phyloP scores from a whole-genome alignment of 805 yeast genomes.

The Suhomyces faveliae region DNA sequence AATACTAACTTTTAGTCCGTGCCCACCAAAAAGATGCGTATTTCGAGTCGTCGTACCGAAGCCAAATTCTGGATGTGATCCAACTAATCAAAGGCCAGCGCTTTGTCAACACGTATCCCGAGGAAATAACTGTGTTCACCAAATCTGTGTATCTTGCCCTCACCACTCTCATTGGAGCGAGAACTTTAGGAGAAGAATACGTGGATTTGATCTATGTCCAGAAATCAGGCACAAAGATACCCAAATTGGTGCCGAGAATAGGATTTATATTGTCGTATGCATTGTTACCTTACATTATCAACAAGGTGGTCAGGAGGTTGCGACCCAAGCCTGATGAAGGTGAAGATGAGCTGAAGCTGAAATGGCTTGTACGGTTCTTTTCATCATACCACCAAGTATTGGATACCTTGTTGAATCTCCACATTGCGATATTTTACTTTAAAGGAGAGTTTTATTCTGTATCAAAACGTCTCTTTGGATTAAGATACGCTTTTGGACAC shows the following conservation, averaged over 20 bases:
- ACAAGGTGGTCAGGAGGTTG: constrained; percentile 26
- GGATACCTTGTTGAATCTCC: constrained; percentile 61
- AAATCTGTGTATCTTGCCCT: constrained; percentile 64
- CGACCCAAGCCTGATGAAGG: constrained; percentile 19
- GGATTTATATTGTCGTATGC: constrained; percentile 63
- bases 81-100: constrained; percentile 60
- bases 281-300: constrained; percentile 56
- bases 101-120: constrained; percentile 60
- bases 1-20: constrained; percentile 52
- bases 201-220: constrained; percentile 73
- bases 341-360: constrained; percentile 8
- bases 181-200: constrained; percentile 93
- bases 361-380: constrained; percentile 14
- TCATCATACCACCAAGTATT: constrained; percentile 46
- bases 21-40: constrained; percentile 89
- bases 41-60: constrained; percentile 54
- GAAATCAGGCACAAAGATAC: constrained; percentile 50
- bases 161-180: constrained; percentile 72
- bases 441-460: constrained; percentile 78
- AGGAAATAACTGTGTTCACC: constrained; percentile 57
- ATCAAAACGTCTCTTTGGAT: constrained; percentile 72
- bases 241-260: constrained; percentile 44
- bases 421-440: constrained; percentile 80
- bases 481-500: constrained; percentile 77
- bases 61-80: constrained; percentile 55